Conservation (phyloP, 345 rosid genomes). For the Salix caprea region DNA sequence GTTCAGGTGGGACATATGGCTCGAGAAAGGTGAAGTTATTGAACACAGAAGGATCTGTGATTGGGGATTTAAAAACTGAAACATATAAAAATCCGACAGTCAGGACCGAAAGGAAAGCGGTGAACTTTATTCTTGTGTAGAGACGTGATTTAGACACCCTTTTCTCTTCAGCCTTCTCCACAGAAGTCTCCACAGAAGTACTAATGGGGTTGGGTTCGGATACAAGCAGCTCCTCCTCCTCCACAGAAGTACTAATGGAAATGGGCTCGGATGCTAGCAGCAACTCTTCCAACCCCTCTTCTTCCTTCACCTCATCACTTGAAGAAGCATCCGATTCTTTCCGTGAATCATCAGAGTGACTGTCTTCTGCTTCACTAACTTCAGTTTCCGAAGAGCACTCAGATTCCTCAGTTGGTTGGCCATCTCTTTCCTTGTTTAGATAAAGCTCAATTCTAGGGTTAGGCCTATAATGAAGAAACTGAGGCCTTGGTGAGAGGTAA, state of each 20-base stretch:
- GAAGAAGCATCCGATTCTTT: constrained; percentile 31
- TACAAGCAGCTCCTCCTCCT: constrained; percentile 18
- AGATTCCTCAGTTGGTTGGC: constrained; percentile 49
- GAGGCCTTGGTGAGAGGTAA: constrained; percentile 62
- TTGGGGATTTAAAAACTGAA: constrained; percentile 32
- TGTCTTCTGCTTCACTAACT: constrained; percentile 39
- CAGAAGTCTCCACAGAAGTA: constrained; percentile 9
- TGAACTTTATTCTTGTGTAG: constrained; percentile 35
- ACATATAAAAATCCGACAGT: constrained; percentile 30
- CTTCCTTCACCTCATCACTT: constrained; percentile 7
- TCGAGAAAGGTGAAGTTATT: constrained; percentile 26
- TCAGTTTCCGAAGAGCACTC: constrained; percentile 52
- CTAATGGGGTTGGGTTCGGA: constrained; percentile 14
- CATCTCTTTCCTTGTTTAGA: constrained; percentile 32
- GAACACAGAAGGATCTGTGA: constrained; percentile 18
- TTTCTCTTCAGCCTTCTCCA: constrained; percentile 24
- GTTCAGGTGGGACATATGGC: constrained; percentile 39
- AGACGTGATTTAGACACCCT: constrained; percentile 30
- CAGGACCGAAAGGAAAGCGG: constrained; percentile 39
- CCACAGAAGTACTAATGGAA: background rate
- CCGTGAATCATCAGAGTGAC: constrained; percentile 35
- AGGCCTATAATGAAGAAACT: constrained; percentile 53
- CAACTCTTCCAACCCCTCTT: constrained; percentile 24
- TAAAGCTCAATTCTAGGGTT: constrained; percentile 50
- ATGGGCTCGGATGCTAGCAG: constrained; percentile 9